Evolutionary conservation across 768 basidiomycete genomes (phyloP), one percentile per base, ranked within the genome.

Genomic region (Tricholoma furcatifolium): DNA sequence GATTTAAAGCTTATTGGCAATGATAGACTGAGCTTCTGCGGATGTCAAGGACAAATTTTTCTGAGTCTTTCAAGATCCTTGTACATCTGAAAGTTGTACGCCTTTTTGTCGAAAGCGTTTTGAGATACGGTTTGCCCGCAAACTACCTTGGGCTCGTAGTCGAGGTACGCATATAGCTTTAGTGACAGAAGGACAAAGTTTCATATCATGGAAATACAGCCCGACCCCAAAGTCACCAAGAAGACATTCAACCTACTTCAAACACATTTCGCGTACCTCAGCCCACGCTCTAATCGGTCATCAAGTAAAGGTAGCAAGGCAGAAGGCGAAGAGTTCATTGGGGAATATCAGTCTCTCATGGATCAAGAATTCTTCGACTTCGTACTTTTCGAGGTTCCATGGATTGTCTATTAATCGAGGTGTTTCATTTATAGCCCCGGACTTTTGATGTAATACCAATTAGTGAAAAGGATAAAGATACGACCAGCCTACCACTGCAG

Each of bases 341-440:
- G 94, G 58, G 96, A 99, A 69, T 99, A 90, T 67, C 91, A 93
- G 67, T 81, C 83, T 11, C 72, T 99, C 34, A 82, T 99, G 78
- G 97, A 99, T 65, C 90, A 95, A 67, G 96, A 99, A 68, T 91
- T 89, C 67, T 93, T 88, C 67, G 93, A 96, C 70, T 99, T 98
- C 63, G 92, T 98, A 20, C 66, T 96, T 64, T 95, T 87, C 65
- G 96, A 98, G 68, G 82, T 99, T 48, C 93, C 92, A 30, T 93
- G 90, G 88, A 89, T 97, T 60, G 73, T 87, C 35, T 78, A 82
- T 61, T 87, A 75, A 75, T 65, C 58, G 44, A 56, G 47, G 47
- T 54, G 27, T 58, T 53, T 47, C 58, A 40, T 58, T 59, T 44
- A 27, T 51, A 40, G 47, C 54, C 55, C 49, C 44, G 51, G 51